Conservation (phyloP, 345 rosid genomes). For the Sisymbrium altissimum region DNA sequence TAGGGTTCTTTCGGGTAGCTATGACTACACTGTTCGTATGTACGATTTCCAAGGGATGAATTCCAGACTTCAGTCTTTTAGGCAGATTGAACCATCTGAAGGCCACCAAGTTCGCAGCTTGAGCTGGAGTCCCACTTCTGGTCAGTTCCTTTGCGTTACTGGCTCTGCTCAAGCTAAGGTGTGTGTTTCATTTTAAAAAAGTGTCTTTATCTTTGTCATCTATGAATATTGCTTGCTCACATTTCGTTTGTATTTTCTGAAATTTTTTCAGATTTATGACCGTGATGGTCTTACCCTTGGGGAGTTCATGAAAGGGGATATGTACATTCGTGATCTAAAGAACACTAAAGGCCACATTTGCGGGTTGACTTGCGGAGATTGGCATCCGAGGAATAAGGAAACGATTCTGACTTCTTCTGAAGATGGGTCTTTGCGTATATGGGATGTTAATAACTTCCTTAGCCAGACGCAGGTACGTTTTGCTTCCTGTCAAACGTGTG, state of each 20-base stretch:
- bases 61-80: conserved; percentile 78
- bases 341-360: conserved; percentile 94
- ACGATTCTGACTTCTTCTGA: conserved; percentile 92
- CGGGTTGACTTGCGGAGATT: conserved; percentile 94
- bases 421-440: conserved; percentile 91
- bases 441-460: conserved; percentile 97
- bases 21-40: conserved; percentile 88
- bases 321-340: conserved; percentile 96
- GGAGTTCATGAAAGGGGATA: conserved; percentile 96
- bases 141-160: conserved; percentile 78
- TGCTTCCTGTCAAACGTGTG: background rate
- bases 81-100: conserved; percentile 90
- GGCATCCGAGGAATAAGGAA: conserved; percentile 87
- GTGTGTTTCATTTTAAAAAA: conserved; percentile 9
- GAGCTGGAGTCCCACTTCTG: conserved; percentile 96
- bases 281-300: conserved; percentile 96
- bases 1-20: conserved; percentile 90
- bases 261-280: conserved; percentile 65
- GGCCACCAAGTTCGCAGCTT: conserved; percentile 92
- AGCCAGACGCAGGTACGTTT: conserved; percentile 79
- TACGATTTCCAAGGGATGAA: conserved; percentile 98
- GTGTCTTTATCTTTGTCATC: background rate
- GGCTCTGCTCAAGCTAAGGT: conserved; percentile 99
- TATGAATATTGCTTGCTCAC: background rate
- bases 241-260: background rate